Conservation (phyloP, 1,284 basidiomycete genomes). For the Austroboletus rostrupii region DNA sequence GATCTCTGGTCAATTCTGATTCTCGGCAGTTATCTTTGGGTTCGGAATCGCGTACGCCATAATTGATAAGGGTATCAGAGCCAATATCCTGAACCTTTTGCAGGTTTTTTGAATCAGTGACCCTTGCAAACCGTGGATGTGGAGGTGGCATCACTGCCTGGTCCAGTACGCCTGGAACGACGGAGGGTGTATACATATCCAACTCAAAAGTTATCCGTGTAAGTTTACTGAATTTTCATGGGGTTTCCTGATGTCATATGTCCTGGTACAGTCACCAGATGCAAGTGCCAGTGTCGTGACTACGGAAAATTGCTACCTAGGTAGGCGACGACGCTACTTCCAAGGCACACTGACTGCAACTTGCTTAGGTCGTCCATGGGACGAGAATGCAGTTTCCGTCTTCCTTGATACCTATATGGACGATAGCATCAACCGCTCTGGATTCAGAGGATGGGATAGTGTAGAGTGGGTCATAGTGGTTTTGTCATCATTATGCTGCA, state of each 20-base stretch:
- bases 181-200: slow-evolving; percentile 57
- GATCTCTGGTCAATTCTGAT: slow-evolving; percentile 3
- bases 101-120: slow-evolving; percentile 60
- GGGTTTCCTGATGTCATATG: slow-evolving; percentile 29
- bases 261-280: slow-evolving; percentile 49
- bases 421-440: slow-evolving; percentile 46
- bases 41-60: slow-evolving; percentile 50
- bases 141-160: slow-evolving; percentile 62
- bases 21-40: slow-evolving; percentile 49
- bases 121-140: slow-evolving; percentile 58
- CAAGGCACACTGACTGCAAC: background rate
- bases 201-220: slow-evolving; percentile 58
- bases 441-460: slow-evolving; percentile 43
- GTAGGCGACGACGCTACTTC: slow-evolving; percentile 22
- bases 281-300: slow-evolving; percentile 49
- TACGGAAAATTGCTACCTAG: slow-evolving; percentile 47
- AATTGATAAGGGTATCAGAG: background rate
- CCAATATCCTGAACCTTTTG: slow-evolving; percentile 21
- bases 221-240: slow-evolving; percentile 41
- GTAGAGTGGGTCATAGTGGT: slow-evolving; percentile 9
- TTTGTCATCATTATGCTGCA: background rate
- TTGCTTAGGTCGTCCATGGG: slow-evolving; percentile 58
- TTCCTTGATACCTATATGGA: slow-evolving; percentile 59
- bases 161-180: slow-evolving; percentile 42
- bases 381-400: slow-evolving; percentile 52